phyloP scores from a whole-genome alignment of 2,329 filamentous ascomycete genomes.

The Nigrospora oryzae region DNA sequence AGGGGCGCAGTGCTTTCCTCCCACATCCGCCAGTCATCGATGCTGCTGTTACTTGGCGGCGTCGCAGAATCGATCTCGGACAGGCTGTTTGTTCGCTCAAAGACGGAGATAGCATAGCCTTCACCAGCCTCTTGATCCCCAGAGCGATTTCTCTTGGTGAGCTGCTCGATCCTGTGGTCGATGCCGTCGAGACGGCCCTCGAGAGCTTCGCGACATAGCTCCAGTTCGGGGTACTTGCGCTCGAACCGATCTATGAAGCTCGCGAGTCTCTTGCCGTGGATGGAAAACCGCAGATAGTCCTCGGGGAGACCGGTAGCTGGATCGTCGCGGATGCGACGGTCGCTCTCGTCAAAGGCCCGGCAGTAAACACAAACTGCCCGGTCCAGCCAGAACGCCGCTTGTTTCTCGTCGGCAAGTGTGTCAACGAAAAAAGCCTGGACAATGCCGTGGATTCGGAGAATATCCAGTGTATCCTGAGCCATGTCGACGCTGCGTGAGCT shows the following conservation, averaged over 20 bases:
- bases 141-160: conserved; percentile 29
- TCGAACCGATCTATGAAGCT: conserved; percentile 31
- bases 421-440: conserved; percentile 46
- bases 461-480: conserved; percentile 35
- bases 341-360: conserved; percentile 36
- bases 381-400: conserved; percentile 39
- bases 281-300: conserved; percentile 42
- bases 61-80: conserved; percentile 38
- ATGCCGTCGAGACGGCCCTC: conserved; percentile 27
- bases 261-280: conserved; percentile 39
- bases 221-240: conserved; percentile 21
- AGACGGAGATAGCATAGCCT: conserved; percentile 34
- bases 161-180: conserved; percentile 30
- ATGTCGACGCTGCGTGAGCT: conserved; percentile 31
- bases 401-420: conserved; percentile 29
- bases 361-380: conserved; percentile 39
- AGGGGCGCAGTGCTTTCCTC: conserved; percentile 17
- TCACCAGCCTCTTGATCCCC: conserved; percentile 17
- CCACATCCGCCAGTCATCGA: conserved; percentile 14
- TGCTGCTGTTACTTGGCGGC: conserved; percentile 24
- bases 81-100: conserved; percentile 38
- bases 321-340: conserved; percentile 31
- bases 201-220: conserved; percentile 22
- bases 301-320: conserved; percentile 35
- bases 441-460: conserved; percentile 41